Evolutionary conservation across 2,329 filamentous ascomycete genomes (phyloP).

Genomic region (Fusarium liriodendri): DNA sequence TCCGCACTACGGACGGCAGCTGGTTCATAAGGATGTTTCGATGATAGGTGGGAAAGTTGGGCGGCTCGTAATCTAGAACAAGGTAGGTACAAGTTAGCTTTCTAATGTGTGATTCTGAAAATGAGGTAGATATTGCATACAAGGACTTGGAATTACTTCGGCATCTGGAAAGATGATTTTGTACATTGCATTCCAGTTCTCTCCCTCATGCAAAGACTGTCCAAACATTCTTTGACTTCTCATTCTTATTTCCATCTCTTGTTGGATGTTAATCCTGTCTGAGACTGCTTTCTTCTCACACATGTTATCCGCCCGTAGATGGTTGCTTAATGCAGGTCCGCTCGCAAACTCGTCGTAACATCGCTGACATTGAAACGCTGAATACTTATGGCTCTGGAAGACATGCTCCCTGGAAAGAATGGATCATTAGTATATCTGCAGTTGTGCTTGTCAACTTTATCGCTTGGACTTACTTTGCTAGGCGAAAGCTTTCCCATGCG

Average conservation of each 20-base stretch:
- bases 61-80: background rate
- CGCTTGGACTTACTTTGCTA: background rate
- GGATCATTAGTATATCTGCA: background rate
- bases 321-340: background rate
- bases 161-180: background rate
- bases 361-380: background rate
- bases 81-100: background rate
- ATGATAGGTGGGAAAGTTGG: too few relatives aligned
- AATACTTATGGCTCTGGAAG: background rate
- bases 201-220: too few relatives aligned
- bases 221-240: too few relatives aligned
- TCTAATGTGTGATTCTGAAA: background rate
- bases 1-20: too few relatives aligned
- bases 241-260: background rate
- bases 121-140: background rate
- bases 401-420: background rate
- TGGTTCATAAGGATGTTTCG: too few relatives aligned
- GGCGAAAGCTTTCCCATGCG: background rate
- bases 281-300: background rate
- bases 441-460: background rate
- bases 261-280: background rate
- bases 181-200: background rate
- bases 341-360: background rate
- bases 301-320: background rate
- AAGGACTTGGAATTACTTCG: background rate